phyloP scores from a whole-genome alignment of 208 protist genomes.

The Crithidia sp. region DNA sequence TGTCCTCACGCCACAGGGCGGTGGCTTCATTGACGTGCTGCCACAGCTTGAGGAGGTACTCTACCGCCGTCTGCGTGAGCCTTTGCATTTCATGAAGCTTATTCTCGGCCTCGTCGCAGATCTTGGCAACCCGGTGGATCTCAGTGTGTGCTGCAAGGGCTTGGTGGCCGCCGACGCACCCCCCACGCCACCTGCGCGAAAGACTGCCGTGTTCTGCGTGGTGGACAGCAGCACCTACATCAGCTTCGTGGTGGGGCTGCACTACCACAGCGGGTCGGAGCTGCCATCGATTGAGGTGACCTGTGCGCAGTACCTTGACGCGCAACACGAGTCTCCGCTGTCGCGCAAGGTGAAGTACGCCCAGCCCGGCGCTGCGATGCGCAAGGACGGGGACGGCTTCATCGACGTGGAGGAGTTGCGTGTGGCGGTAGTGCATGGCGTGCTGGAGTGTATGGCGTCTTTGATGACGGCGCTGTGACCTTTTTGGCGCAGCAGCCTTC shows the following conservation, averaged over 20 bases:
- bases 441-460: constrained; percentile 37
- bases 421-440: constrained; percentile 13
- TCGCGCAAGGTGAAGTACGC: constrained; percentile 42
- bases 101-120: constrained; percentile 30
- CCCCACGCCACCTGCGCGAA: not conserved
- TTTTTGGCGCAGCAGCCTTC: not conserved
- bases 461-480: constrained; percentile 1
- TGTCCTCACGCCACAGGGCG: constrained; percentile 15
- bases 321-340: constrained; percentile 16
- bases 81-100: constrained; percentile 55
- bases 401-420: constrained; percentile 35
- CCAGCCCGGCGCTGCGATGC: constrained; percentile 20
- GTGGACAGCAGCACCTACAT: constrained; percentile 38
- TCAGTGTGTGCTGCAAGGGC: constrained; percentile 30
- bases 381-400: constrained; percentile 38
- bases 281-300: constrained; percentile 49
- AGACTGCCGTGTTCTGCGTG: constrained; percentile 44
- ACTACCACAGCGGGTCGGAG: constrained; percentile 44
- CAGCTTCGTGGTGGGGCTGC: constrained; percentile 53
- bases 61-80: constrained; percentile 36
- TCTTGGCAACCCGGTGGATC: constrained; percentile 46
- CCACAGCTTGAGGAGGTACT: constrained; percentile 45
- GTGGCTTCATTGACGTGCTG: constrained; percentile 44
- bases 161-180: not conserved
- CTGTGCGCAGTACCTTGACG: constrained; percentile 41